Percentiles rank a stretch among this genome's conserved stretches.
Conservation (phyloP, 805 yeast genomes). For the Saturnispora kantuleensis region DNA sequence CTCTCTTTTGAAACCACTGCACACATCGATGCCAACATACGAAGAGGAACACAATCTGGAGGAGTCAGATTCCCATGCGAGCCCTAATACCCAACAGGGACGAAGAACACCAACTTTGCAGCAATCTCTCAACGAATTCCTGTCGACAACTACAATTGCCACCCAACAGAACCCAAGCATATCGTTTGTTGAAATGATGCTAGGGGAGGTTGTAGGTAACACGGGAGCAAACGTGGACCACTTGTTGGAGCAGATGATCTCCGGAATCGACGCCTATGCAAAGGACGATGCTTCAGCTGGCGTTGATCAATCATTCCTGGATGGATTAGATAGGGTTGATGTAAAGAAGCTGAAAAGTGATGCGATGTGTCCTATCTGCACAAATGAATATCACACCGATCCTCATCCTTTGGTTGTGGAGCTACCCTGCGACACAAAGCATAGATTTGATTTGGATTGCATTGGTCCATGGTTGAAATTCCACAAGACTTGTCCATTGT, state of each 20-base stretch:
- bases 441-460: slow-evolving; percentile 81
- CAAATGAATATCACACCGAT: slow-evolving; percentile 60
- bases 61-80: not conserved
- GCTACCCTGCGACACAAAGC: slow-evolving; percentile 58
- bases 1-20: too few relatives aligned
- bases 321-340: slow-evolving; percentile 61
- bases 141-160: slow-evolving; percentile 5
- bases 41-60: slow-evolving; percentile 17
- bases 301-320: slow-evolving; percentile 61
- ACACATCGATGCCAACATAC: slow-evolving; percentile 12
- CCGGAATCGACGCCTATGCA: slow-evolving; percentile 1
- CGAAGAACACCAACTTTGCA: slow-evolving; percentile 9
- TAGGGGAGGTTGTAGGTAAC: slow-evolving; percentile 4
- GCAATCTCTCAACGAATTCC: slow-evolving; percentile 11
- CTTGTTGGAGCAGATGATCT: not conserved
- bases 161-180: not conserved
- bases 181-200: not conserved
- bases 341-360: slow-evolving; percentile 32
- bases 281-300: slow-evolving; percentile 29
- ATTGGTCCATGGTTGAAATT: slow-evolving; percentile 80
- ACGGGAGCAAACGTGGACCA: slow-evolving; percentile 3
- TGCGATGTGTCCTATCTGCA: slow-evolving; percentile 80
- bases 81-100: not conserved
- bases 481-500: slow-evolving; percentile 74
- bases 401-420: slow-evolving; percentile 70